phyloP scores from a whole-genome alignment of 805 yeast genomes.

The Crinitomyces ghanaensis region DNA sequence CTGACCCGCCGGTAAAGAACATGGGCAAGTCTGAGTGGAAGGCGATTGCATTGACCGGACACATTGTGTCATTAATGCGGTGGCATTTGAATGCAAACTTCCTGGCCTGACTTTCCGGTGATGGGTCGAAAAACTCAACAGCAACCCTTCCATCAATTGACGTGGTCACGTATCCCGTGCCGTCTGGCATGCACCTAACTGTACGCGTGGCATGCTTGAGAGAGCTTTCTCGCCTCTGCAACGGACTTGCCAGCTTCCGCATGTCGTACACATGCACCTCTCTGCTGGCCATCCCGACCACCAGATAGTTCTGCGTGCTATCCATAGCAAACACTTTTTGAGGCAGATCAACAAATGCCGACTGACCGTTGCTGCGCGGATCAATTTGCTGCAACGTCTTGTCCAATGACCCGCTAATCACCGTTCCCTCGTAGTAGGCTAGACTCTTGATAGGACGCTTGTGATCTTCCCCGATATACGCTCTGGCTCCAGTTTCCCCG shows the following conservation, averaged over 20 bases:
- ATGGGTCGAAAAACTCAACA: conserved; percentile 51
- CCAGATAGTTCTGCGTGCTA: conserved; percentile 32
- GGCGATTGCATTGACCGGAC: conserved; percentile 39
- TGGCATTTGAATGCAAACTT: conserved; percentile 80
- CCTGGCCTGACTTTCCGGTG: conserved; percentile 29
- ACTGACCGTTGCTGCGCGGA: conserved; percentile 22
- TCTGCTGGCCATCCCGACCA: conserved; percentile 45
- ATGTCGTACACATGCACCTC: conserved; percentile 47
- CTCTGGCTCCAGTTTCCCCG: conserved; percentile 32
- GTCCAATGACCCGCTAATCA: conserved; percentile 57
- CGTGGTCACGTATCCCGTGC: conserved; percentile 49
- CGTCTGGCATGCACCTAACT: conserved; percentile 42
- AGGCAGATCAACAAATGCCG: conserved; percentile 21
- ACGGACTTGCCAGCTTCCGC: conserved; percentile 34
- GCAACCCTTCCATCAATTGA: conserved; percentile 79
- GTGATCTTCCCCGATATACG: conserved; percentile 26
- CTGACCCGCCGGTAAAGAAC: conserved; percentile 43
- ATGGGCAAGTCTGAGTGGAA: conserved; percentile 31
- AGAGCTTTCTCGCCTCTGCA: conserved; percentile 48
- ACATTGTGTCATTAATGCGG: conserved; percentile 34
- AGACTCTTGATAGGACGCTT: conserved; percentile 31
- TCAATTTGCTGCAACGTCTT: conserved; percentile 40
- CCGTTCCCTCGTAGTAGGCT: conserved; percentile 19
- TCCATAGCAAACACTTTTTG: conserved; percentile 58
- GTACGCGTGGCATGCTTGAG: conserved; percentile 54